Conservation (phyloP, 306 rosid genomes). For the Trifolium fragiferum region DNA sequence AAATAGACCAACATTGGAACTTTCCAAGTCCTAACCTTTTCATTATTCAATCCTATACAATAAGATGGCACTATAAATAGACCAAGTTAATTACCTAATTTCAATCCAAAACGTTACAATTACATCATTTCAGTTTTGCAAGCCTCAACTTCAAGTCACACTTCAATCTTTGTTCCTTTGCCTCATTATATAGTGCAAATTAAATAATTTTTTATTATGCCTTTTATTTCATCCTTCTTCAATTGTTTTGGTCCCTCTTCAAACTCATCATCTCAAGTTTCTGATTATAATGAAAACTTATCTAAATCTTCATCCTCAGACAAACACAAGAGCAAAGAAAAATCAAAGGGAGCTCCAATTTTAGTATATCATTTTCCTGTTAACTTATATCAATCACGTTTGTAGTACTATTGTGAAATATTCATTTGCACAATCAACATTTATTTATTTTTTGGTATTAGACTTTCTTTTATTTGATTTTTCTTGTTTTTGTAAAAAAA, state of each 20-base stretch:
- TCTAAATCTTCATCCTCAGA: constrained; percentile 12
- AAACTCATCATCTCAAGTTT: constrained; percentile 30
- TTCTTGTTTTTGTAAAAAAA: too few species aligned
- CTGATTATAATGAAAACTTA: constrained; percentile 3
- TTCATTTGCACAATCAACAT: too few species aligned
- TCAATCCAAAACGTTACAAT: not conserved
- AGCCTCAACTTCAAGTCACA: not conserved
- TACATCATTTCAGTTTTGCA: not conserved
- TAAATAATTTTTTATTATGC: not conserved
- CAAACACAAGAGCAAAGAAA: constrained; percentile 35
- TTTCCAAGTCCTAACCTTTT: not conserved
- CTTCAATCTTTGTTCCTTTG: not conserved
- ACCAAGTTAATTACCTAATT: not conserved
- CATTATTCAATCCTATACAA: not conserved
- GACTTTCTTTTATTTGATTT: too few species aligned
- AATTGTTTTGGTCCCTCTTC: constrained; percentile 27
- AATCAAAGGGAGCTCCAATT: constrained; percentile 37
- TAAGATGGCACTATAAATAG: not conserved
- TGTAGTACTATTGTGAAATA: too few species aligned
- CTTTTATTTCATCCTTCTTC: constrained; percentile 16
- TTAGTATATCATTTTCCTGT: constrained; percentile 36
- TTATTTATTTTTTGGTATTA: too few species aligned
- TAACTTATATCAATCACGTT: constrained; percentile 29
- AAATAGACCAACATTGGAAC: not conserved
- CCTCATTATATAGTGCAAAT: not conserved